Evolutionary conservation across 768 basidiomycete genomes (phyloP).

Genomic region (Russula griseocarnosa): DNA sequence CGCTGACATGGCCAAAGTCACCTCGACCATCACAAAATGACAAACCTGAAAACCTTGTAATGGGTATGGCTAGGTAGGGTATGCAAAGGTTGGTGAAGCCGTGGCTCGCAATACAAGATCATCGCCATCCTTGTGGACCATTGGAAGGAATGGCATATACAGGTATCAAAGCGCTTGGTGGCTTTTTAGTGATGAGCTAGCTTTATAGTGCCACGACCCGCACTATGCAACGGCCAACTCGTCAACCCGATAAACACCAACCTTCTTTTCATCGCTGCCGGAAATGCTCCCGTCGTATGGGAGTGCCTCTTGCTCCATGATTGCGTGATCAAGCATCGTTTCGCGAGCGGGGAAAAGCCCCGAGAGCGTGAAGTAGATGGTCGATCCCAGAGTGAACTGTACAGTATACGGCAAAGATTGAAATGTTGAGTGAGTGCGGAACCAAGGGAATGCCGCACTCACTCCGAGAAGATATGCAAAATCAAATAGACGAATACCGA

Average conservation of each 20-base stretch:
- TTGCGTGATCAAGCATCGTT: conserved; percentile 26
- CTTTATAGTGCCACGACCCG: no score
- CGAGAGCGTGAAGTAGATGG: conserved; percentile 22
- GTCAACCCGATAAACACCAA: background rate
- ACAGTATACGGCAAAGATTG: background rate
- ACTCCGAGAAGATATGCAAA: conserved; percentile 77
- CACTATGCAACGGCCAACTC: background rate
- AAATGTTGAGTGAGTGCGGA: background rate
- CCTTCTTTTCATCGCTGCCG: conserved; percentile 7
- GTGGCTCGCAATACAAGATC: no score
- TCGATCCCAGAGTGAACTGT: conserved; percentile 25
- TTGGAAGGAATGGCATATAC: no score
- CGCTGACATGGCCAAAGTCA: no score
- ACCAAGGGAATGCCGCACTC: conserved; percentile 5
- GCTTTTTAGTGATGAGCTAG: no score
- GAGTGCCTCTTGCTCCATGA: conserved; percentile 6
- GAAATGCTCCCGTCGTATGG: conserved; percentile 1
- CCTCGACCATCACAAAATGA: no score
- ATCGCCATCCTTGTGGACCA: no score
- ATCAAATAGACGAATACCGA: conserved; percentile 55
- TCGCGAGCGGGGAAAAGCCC: conserved; percentile 22
- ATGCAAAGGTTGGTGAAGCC: no score
- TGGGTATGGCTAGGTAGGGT: no score
- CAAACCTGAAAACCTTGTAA: no score
- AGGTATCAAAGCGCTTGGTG: no score